Conservation (phyloP, 352 stramenopile genomes). For the Aphanomyces invadans region DNA sequence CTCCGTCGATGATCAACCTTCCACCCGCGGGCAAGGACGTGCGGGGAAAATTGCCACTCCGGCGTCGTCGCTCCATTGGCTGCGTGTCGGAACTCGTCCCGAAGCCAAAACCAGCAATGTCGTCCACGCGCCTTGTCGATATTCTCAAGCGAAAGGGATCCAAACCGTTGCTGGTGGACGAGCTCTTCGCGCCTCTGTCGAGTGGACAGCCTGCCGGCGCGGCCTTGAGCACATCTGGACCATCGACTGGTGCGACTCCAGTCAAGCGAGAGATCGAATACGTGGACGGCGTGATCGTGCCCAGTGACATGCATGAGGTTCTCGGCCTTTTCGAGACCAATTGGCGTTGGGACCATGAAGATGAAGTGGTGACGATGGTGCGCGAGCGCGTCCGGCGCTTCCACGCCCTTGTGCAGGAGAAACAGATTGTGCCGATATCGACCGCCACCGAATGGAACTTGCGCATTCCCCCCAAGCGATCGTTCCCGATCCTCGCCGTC, state of each 20-base stretch:
- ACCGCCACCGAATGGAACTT: slow-evolving; percentile 70
- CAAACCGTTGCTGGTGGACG: neutral
- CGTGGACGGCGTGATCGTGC: neutral
- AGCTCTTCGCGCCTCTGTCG: neutral
- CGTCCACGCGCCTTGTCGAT: slow-evolving; percentile 6
- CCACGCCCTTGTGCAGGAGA: slow-evolving; percentile 55
- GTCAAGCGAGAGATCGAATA: too few species aligned
- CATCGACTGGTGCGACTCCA: too few species aligned
- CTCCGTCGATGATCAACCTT: slow-evolving; percentile 1
- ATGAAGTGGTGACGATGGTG: slow-evolving; percentile 74
- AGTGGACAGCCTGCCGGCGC: too few species aligned
- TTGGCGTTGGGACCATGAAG: slow-evolving; percentile 53
- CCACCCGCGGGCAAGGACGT: neutral
- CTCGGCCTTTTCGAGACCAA: slow-evolving; percentile 46
- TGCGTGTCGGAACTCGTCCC: slow-evolving; percentile 16
- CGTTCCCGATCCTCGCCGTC: slow-evolving; percentile 68
- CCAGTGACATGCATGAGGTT: slow-evolving; percentile 7
- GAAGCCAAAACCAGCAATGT: slow-evolving; percentile 11
- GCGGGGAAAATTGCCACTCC: neutral
- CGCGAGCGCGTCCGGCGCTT: slow-evolving; percentile 62
- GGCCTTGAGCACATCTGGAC: too few species aligned
- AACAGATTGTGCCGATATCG: slow-evolving; percentile 53
- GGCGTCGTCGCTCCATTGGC: slow-evolving; percentile 19
- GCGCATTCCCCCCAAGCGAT: slow-evolving; percentile 66
- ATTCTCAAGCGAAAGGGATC: slow-evolving; percentile 11